Evolutionary conservation across 1,139 yeast species (phyloP).

Genomic region (Candida pseudoviswanathii): DNA sequence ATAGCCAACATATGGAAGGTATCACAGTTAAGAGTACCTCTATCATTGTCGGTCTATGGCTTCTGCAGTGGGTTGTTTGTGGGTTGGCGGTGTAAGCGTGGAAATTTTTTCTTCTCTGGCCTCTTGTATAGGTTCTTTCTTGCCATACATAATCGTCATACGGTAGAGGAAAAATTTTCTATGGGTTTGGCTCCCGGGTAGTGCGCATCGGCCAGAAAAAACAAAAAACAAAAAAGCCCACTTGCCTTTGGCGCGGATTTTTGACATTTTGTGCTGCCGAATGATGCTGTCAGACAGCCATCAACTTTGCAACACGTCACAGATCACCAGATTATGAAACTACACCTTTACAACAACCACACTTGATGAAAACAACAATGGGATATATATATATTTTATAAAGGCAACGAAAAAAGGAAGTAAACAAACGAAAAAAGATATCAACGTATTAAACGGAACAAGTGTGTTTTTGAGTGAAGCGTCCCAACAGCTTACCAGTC

Average conservation of each 20-base stretch:
- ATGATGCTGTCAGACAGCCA: too few species aligned
- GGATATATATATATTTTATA: neutral
- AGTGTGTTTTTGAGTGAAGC: too few species aligned
- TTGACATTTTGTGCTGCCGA: neutral
- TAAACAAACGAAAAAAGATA: neutral
- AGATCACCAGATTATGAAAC: too few species aligned
- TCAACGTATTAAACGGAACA: neutral
- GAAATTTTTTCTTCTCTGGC: neutral
- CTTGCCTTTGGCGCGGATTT: too few species aligned
- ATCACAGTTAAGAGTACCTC: conserved; percentile 44
- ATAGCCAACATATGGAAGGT: conserved; percentile 46
- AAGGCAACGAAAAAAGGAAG: neutral
- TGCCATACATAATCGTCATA: neutral
- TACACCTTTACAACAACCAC: too few species aligned
- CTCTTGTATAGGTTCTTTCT: neutral
- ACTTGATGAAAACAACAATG: neutral
- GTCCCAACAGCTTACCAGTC: too few species aligned
- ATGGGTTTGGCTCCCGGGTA: neutral
- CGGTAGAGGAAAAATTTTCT: too few species aligned
- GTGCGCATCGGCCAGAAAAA: neutral
- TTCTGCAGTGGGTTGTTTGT: neutral
- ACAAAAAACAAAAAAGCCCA: too few species aligned
- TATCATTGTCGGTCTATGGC: conserved; percentile 26
- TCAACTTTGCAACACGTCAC: too few species aligned
- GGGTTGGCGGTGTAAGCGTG: neutral